Evolutionary conservation across 2,329 filamentous ascomycete species (phyloP), one percentile per base, ranked within the genome.

Genomic region (Hypoxylon rubiginosum): DNA sequence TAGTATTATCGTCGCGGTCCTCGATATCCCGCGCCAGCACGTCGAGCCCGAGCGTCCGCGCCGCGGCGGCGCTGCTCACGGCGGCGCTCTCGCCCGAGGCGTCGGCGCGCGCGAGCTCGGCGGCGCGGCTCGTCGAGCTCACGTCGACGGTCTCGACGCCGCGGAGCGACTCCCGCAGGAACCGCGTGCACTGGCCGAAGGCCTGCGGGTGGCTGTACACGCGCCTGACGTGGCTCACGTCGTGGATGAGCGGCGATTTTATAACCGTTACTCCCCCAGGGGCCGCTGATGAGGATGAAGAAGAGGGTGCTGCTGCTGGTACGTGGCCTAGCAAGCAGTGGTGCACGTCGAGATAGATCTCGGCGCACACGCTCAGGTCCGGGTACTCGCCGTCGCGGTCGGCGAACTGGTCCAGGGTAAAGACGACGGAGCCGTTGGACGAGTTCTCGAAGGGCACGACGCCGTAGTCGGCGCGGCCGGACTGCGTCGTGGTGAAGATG

Each of bases 381-480:
- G 84, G 83, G 76, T 92, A 93, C 46, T 81, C 79, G 45, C 79
- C 80, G 41, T 88, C 82, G 26, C 91, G 85, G 80, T 97, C 93
- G 70, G 93, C 93, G 65, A 99, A 88, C 70, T 95, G 88, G 79
- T 97, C 94, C 24, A 98, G 86, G 0, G 94, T 97, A 78, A 93
- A 92, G 60, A 96, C 89, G 53, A 99, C 96, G 58, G 91, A 91
- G 74, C 96, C 96, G 79, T 98, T 97, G 76, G 93, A 95, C 43
- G 92, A 97, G 83, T 99, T 99, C 78, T 98, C 95, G 79, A 97
- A 94, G 6, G 96, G 96, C 1, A 97, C 92, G 32, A 98, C 92
- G 71, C 94, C 96, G 61, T 90, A 90, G 56, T 86, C 80, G 0
- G 88, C 88, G 48, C 82, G 77, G 62, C 87, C 85, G 39, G 84